Percentiles rank a stretch among this genome's conserved stretches.
Evolutionary conservation across 805 yeast species (phyloP).

Genomic region (Yarrowia keelungensis): DNA sequence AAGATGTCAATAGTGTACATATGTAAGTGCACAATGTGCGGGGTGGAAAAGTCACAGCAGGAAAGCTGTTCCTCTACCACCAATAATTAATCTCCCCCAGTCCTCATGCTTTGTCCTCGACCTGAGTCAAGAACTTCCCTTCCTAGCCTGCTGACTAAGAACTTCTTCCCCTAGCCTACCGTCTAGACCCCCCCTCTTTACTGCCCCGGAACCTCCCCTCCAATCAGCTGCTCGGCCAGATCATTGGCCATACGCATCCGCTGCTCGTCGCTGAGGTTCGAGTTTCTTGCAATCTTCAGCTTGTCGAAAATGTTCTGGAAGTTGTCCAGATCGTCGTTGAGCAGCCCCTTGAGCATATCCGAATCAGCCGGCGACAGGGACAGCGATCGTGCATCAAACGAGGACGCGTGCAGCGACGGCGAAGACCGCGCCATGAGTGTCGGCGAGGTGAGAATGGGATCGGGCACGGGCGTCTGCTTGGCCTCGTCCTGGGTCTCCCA

Average conservation of each 20-base stretch:
- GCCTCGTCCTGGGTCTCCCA: conserved; percentile 41
- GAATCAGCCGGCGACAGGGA: conserved; percentile 35
- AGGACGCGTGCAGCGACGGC: conserved; percentile 25
- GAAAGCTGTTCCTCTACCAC: too few species aligned
- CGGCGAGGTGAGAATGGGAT: conserved; percentile 24
- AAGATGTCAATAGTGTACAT: conserved; percentile 36
- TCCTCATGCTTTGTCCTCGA: not conserved
- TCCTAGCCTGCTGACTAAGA: too few species aligned
- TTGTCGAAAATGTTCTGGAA: conserved; percentile 47
- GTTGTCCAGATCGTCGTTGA: conserved; percentile 44
- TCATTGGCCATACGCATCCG: conserved; percentile 48
- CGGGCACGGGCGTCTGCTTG: conserved; percentile 38
- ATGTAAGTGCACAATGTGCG: conserved; percentile 13
- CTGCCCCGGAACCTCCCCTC: conserved; percentile 20
- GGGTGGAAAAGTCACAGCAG: too few species aligned
- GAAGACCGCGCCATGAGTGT: conserved; percentile 9
- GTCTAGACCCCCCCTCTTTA: not conserved
- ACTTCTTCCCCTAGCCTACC: too few species aligned
- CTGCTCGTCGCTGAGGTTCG: conserved; percentile 47
- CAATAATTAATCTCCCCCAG: conserved; percentile 2
- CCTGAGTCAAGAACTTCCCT: too few species aligned
- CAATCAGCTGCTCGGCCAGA: conserved; percentile 48
- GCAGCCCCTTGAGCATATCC: conserved; percentile 36
- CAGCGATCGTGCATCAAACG: conserved; percentile 26
- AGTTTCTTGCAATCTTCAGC: conserved; percentile 45